Evolutionary conservation across 257 asterid species (phyloP).

Genomic region (Vinca minor): DNA sequence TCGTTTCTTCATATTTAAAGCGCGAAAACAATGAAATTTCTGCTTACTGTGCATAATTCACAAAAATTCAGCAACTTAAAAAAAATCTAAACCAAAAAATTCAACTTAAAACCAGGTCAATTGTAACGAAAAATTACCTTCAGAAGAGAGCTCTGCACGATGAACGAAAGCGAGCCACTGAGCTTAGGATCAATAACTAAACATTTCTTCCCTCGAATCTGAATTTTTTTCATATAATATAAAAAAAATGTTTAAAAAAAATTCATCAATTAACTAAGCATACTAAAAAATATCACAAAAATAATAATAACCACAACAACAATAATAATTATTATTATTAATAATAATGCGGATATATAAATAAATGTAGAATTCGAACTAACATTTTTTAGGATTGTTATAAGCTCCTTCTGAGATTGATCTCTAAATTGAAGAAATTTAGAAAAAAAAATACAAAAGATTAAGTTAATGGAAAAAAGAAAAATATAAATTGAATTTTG

Average conservation of each 20-base stretch:
- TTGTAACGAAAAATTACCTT: conserved; percentile 37
- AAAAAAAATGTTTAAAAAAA: too few relatives aligned
- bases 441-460: conserved; percentile 5
- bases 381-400: conserved; percentile 64
- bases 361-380: conserved; percentile 15
- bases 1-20: not conserved
- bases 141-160: conserved; percentile 75
- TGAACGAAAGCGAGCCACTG: conserved; percentile 77
- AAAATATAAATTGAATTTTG: not conserved
- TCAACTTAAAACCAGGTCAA: conserved; percentile 2
- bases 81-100: not conserved
- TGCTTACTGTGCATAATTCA: not conserved
- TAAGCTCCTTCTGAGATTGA: conserved; percentile 74
- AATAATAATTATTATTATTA: too few relatives aligned
- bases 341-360: too few relatives aligned
- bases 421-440: conserved; percentile 33
- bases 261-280: not conserved
- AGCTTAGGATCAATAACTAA: conserved; percentile 91
- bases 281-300: conserved; percentile 5
- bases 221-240: conserved; percentile 6
- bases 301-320: not conserved
- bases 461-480: not conserved
- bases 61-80: not conserved
- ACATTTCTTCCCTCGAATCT: conserved; percentile 96
- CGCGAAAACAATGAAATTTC: too few relatives aligned